Percentiles rank a stretch among this genome's conserved stretches.
These are phyloP conservation scores for Cystobasidium pallidum DNA, from an alignment of 1,284 basidiomycete species.

Conservation along the genomic window DNA sequence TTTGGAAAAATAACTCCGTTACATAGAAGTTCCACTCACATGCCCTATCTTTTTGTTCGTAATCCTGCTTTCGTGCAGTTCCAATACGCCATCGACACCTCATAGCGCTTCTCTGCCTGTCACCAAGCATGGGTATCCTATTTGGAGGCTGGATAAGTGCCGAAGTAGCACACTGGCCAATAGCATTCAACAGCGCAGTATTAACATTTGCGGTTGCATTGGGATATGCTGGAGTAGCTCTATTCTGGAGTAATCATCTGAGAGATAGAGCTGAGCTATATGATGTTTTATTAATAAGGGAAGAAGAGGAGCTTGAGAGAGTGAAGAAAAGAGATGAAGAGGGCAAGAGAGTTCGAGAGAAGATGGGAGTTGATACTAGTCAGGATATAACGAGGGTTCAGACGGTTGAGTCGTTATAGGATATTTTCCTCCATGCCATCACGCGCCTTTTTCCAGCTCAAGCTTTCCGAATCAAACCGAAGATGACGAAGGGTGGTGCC, in stretches of 20 bases:
- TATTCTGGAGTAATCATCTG: slow-evolving; percentile 27
- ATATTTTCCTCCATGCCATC: no score
- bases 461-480: no score
- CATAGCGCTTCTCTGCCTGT: slow-evolving; percentile 17
- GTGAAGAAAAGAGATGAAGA: neutral
- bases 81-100: slow-evolving; percentile 18
- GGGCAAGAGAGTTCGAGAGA: neutral
- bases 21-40: no score
- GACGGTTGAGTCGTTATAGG: neutral
- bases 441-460: no score
- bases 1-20: neutral
- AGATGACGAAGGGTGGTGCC: no score
- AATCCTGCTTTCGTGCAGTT: neutral
- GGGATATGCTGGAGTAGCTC: slow-evolving; percentile 31
- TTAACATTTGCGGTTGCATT: slow-evolving; percentile 38
- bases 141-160: slow-evolving; percentile 41
- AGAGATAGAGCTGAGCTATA: slow-evolving; percentile 17
- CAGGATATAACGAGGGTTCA: neutral
- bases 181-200: slow-evolving; percentile 37
- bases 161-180: slow-evolving; percentile 35
- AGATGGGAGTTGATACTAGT: neutral
- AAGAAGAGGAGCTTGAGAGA: slow-evolving; percentile 1
- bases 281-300: slow-evolving; percentile 2
- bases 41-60: no score
- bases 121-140: slow-evolving; percentile 34